Conservation (phyloP, 106 monocot species). For the Dendrobium huoshanense region DNA sequence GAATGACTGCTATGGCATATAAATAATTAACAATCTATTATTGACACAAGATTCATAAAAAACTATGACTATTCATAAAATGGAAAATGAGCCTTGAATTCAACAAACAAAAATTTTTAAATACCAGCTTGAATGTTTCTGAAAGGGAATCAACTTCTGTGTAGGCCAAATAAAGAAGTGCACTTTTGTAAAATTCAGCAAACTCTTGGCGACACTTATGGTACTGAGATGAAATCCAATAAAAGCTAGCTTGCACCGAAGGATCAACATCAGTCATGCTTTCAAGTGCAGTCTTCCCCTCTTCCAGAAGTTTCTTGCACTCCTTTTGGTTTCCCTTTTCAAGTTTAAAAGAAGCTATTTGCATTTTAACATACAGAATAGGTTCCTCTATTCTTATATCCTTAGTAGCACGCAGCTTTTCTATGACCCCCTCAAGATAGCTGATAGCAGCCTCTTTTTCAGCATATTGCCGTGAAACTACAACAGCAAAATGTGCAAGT, state of each 20-base stretch:
- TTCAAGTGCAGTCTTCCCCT: slow-evolving; percentile 76
- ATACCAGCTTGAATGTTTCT: slow-evolving; percentile 88
- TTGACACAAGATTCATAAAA: neutral
- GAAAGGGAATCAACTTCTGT: slow-evolving; percentile 93
- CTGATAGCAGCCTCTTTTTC: slow-evolving; percentile 81
- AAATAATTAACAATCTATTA: neutral
- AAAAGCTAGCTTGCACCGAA: slow-evolving; percentile 88
- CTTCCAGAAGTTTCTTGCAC: slow-evolving; percentile 85
- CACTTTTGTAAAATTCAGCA: slow-evolving; percentile 87
- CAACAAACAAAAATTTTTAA: neutral
- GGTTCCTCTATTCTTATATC: slow-evolving; percentile 74
- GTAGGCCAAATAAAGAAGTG: slow-evolving; percentile 97
- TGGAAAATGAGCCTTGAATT: neutral
- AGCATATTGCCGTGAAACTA: slow-evolving; percentile 86
- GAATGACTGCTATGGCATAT: neutral
- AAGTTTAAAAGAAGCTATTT: slow-evolving; percentile 78
- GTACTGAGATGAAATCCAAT: slow-evolving; percentile 93
- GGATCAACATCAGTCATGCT: slow-evolving; percentile 96
- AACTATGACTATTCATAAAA: neutral
- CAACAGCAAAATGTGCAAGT: slow-evolving; percentile 84
- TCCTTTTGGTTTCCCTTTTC: slow-evolving; percentile 75
- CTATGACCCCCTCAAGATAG: slow-evolving; percentile 84
- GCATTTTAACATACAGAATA: slow-evolving; percentile 89
- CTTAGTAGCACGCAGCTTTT: slow-evolving; percentile 64
- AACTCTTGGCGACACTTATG: slow-evolving; percentile 83